Conservation (phyloP, 805 yeast genomes). For the Myxozyma geophila region DNA sequence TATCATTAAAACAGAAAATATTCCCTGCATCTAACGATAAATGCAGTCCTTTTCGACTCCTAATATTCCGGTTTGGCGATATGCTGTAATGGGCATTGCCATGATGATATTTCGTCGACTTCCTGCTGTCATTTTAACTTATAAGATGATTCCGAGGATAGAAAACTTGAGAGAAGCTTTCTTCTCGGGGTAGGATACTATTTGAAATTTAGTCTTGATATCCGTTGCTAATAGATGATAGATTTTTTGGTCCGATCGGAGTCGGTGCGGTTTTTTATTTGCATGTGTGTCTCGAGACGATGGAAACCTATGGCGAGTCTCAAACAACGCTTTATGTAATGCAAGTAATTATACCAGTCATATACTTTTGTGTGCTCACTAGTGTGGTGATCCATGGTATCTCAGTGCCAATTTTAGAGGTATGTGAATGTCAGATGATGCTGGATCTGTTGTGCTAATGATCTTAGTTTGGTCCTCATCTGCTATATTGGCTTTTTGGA, state of each 20-base stretch:
- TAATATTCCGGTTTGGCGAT: constrained; percentile 43
- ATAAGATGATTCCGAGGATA: constrained; percentile 60
- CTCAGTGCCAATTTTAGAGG: constrained; percentile 17
- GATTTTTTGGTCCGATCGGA: constrained; percentile 77
- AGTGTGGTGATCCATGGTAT: constrained; percentile 78
- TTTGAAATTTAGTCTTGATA: neutral
- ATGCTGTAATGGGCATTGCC: constrained; percentile 44
- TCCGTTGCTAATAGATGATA: neutral
- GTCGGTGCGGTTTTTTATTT: constrained; percentile 65
- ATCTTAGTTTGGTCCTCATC: constrained; percentile 2
- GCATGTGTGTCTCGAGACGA: constrained; percentile 18
- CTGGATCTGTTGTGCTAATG: neutral
- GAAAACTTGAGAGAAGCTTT: constrained; percentile 69
- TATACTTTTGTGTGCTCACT: constrained; percentile 68
- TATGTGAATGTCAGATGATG: neutral
- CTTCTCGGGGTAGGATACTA: constrained; percentile 56
- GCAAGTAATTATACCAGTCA: constrained; percentile 66
- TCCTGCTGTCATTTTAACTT: constrained; percentile 50
- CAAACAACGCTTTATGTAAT: constrained; percentile 48
- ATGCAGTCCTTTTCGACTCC: constrained; percentile 50
- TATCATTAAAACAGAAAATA: neutral
- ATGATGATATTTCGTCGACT: constrained; percentile 46
- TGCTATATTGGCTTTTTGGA: neutral
- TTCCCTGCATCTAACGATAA: neutral
- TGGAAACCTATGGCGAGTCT: constrained; percentile 15